Evolutionary conservation across 2,329 filamentous ascomycete genomes (phyloP), one percentile per base, ranked within the genome.

Genomic region (Rhinocladiella mackenziei): DNA sequence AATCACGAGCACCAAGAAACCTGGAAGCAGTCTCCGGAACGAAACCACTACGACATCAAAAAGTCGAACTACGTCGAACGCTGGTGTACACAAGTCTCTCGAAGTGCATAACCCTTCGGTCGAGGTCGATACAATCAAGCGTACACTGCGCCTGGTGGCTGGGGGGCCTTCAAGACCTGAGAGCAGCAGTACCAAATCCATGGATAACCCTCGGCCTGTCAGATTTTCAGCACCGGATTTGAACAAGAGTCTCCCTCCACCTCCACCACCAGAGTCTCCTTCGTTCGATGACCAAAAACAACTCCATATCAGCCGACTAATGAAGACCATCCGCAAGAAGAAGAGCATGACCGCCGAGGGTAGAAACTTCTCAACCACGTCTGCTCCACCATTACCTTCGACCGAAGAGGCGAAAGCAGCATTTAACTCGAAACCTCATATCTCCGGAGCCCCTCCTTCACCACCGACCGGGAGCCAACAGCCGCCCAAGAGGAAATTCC

Each of bases 271-370:
- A 13, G 38, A 46, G 23, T 22, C 15, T 10, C 19, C 19, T 10
- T 4, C 15, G 6, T 20, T 22, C 9, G 48, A 51, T 11, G 48
- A 49, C 10, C 43, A 43, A 22, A 49, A 47, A 33, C 48, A 51
- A 29, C 51, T 35, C 6, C 48, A 51, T 28, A 47, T 54, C 26
- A 41, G 38, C 36, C 34, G 51, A 36, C 22, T 55, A 23, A 50
- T 52, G 39, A 55, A 52, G 37, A 50, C 40, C 8, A 45, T 55
- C 23, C 37, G 37, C 37, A 50, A 51, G 45, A 55, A 52, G 44
- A 52, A 55, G 35, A 53, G 49, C 36, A 43, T 43, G 19, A 44
- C 31, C 19, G 26, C 26, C 11, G 43, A 44, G 20, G 45, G 19
- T 6, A 46, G 43, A 32, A 50, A 23, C 15, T 30, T 40, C 8